Evolutionary conservation across 306 rosid genomes (phyloP).

Genomic region (Sphenostylis stenocarpa): DNA sequence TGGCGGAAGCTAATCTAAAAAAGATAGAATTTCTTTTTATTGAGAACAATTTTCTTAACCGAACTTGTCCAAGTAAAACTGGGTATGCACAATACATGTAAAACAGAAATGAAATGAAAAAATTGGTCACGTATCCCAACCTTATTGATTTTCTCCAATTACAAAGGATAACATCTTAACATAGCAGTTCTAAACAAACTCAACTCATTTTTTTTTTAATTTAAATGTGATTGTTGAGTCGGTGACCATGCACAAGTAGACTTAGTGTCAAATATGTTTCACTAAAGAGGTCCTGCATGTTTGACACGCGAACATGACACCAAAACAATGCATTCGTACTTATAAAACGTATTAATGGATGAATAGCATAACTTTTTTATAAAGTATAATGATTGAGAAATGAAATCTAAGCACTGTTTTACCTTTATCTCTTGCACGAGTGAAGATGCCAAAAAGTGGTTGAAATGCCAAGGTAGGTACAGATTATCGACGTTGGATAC

Average conservation of each 20-base stretch:
- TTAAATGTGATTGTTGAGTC: background rate
- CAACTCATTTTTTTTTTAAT: background rate
- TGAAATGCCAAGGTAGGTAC: conserved; percentile 76
- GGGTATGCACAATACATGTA: background rate
- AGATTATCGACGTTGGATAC: conserved; percentile 67
- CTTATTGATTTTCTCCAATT: background rate
- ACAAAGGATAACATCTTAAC: background rate
- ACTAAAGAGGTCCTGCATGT: background rate
- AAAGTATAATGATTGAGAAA: background rate
- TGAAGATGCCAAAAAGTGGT: conserved; percentile 69
- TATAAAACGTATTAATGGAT: background rate
- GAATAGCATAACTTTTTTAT: background rate
- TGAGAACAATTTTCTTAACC: background rate
- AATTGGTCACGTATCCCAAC: background rate
- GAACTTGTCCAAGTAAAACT: background rate
- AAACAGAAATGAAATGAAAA: background rate
- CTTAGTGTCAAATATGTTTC: background rate
- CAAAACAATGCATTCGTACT: background rate
- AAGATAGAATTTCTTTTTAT: background rate
- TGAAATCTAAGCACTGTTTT: background rate
- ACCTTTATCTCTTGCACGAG: conserved; percentile 67
- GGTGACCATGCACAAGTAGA: background rate
- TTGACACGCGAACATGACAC: background rate
- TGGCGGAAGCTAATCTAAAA: background rate
- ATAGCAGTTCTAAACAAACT: background rate